A percentile compares a stretch with the other conserved stretches of the same genome.
Evolutionary conservation across 192 early-diverging fungal genomes (phyloP).

Genomic region (Entomortierella beljakovae): DNA sequence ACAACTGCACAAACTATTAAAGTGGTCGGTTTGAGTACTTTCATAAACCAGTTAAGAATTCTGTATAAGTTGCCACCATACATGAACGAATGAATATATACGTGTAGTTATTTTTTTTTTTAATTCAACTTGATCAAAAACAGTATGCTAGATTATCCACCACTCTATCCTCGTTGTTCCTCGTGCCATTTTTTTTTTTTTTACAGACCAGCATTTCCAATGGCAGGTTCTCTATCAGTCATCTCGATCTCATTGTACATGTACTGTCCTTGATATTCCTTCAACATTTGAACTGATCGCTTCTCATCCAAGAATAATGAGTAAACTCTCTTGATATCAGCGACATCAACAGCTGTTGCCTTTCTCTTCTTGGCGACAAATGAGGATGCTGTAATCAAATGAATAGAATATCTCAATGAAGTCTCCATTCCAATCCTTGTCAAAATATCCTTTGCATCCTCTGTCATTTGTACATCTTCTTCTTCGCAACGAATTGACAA

Average conservation of each 20-base stretch:
- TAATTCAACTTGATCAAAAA: not conserved
- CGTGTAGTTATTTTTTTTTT: not conserved
- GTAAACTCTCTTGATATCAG: conserved; percentile 95
- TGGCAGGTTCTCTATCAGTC: conserved; percentile 50
- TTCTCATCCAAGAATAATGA: conserved; percentile 96
- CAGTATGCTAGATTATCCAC: not conserved
- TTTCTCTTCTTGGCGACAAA: conserved; percentile 93
- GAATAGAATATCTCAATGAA: conserved; percentile 94
- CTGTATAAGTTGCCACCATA: too few species aligned
- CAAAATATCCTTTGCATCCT: conserved; percentile 86
- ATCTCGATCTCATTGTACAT: conserved; percentile 83
- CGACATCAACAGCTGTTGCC: conserved; percentile 90
- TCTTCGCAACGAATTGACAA: conserved; percentile 91
- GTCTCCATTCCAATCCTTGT: conserved; percentile 93
- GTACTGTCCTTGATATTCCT: conserved; percentile 94
- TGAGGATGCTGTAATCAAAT: conserved; percentile 95
- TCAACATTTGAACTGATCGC: conserved; percentile 94
- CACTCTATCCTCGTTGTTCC: conserved; percentile 2
- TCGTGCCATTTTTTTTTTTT: conserved; percentile 15
- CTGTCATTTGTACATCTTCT: conserved; percentile 93
- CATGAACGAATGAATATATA: too few species aligned
- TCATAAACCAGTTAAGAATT: too few species aligned
- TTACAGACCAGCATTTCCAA: too few species aligned
- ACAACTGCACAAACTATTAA: too few species aligned
- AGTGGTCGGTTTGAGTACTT: too few species aligned